These are phyloP conservation scores for Daedaleopsis nitida DNA, from an alignment of 768 basidiomycete genomes.

Conservation along the genomic window DNA sequence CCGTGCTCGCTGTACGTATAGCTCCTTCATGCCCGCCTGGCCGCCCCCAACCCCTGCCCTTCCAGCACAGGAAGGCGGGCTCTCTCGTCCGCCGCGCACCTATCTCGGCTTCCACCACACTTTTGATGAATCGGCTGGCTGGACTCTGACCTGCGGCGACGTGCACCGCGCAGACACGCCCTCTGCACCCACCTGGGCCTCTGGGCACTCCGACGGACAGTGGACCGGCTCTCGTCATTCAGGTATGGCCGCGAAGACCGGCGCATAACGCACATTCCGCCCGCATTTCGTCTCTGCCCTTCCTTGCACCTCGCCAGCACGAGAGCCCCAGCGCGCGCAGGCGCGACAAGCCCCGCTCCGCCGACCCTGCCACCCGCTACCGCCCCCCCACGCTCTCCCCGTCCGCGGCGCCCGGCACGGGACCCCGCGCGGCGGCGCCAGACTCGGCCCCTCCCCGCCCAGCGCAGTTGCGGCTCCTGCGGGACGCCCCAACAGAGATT, in stretches of 20 bases:
- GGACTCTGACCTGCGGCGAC: conserved; percentile 8
- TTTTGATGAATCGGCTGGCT: conserved; percentile 1
- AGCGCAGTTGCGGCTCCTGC: conserved; percentile 43
- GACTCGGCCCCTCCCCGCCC: conserved; percentile 21
- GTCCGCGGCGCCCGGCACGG: conserved; percentile 19
- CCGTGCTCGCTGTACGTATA: conserved; percentile 17
- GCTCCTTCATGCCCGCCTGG: conserved; percentile 14
- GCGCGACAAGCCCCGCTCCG: conserved; percentile 11
- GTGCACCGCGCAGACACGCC: conserved; percentile 14
- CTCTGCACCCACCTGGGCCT: conserved; percentile 19
- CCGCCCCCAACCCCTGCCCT: conserved; percentile 45
- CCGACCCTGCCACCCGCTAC: conserved; percentile 22
- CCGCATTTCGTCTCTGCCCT: conserved; percentile 21
- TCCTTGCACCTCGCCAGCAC: conserved; percentile 21
- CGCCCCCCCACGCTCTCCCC: conserved; percentile 18
- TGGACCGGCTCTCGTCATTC: conserved; percentile 9
- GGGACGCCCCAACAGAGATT: conserved; percentile 58
- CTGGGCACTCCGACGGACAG: conserved; percentile 1
- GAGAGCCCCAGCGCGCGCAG: conserved; percentile 20
- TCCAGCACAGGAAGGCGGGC: conserved; percentile 45
- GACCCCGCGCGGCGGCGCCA: conserved; percentile 11
- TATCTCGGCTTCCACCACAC: conserved; percentile 40
- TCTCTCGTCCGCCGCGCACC: conserved; percentile 35
- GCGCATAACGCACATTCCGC: conserved; percentile 19
- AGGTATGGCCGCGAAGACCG: conserved; percentile 36